A percentile compares a stretch with the other conserved stretches of the same genome.
phyloP scores from a whole-genome alignment of 768 basidiomycete species.

The Leccinum broughii region DNA sequence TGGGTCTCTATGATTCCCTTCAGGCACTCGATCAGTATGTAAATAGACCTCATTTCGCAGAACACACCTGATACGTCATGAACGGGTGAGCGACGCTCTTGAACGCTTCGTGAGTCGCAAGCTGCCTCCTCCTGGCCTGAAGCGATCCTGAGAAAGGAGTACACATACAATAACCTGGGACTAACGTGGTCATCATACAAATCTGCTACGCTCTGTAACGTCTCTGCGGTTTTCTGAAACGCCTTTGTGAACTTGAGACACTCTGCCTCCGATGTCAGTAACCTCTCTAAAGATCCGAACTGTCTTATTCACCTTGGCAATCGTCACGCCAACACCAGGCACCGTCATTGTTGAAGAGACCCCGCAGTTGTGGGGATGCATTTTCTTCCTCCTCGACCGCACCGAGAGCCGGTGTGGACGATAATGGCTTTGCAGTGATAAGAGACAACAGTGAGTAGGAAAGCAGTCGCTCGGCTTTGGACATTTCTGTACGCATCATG shows the following conservation, averaged over 20 bases:
- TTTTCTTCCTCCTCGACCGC: slow-evolving; percentile 50
- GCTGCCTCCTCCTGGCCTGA: slow-evolving; percentile 71
- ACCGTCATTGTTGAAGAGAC: slow-evolving; percentile 66
- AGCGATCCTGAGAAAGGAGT: slow-evolving; percentile 5
- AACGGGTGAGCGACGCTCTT: slow-evolving; percentile 77
- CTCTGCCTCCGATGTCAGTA: slow-evolving; percentile 33
- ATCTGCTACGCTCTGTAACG: slow-evolving; percentile 60
- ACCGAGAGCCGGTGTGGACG: slow-evolving; percentile 47
- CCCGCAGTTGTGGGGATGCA: slow-evolving; percentile 43
- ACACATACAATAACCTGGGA: slow-evolving; percentile 8
- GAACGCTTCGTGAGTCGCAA: slow-evolving; percentile 72
- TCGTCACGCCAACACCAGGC: slow-evolving; percentile 89
- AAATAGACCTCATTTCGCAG: neutral
- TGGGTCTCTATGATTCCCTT: slow-evolving; percentile 72
- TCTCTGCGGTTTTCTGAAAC: slow-evolving; percentile 73
- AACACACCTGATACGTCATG: slow-evolving; percentile 63
- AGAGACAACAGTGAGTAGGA: slow-evolving; percentile 74
- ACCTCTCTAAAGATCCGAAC: neutral
- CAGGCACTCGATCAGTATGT: neutral
- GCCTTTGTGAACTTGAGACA: slow-evolving; percentile 80
- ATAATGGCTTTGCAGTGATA: slow-evolving; percentile 66
- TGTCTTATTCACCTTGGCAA: slow-evolving; percentile 42
- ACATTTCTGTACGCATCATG: slow-evolving; percentile 57
- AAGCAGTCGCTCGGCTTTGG: slow-evolving; percentile 69
- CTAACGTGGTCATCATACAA: slow-evolving; percentile 77